Percentiles rank a stretch among this genome's conserved stretches.
These are phyloP conservation scores for Lasiosphaeria ovina DNA, from an alignment of 495 filamentous ascomycete genomes.

Conservation along the genomic window DNA sequence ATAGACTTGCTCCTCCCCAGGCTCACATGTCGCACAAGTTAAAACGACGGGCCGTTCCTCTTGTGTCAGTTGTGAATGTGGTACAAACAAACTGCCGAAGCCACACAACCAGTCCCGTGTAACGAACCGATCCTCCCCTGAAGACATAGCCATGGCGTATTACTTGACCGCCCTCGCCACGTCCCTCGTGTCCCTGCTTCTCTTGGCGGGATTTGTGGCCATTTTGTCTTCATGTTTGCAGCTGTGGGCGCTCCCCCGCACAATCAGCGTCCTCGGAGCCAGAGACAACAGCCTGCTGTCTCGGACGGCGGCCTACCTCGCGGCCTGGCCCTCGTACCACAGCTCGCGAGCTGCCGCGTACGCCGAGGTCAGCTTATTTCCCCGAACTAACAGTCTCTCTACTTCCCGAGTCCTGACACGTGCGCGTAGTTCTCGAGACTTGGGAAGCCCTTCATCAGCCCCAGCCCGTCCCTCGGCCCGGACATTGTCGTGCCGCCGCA, in stretches of 20 bases:
- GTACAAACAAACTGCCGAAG: too few species aligned
- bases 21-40: too few species aligned
- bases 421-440: not conserved
- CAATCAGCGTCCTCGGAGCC: not conserved
- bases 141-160: too few species aligned
- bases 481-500: not conserved
- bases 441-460: not conserved
- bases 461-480: not conserved
- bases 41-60: too few species aligned
- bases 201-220: not conserved
- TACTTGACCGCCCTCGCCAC: not conserved
- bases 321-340: not conserved
- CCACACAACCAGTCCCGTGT: too few species aligned
- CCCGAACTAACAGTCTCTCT: not conserved
- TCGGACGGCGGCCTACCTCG: not conserved
- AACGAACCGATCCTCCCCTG: too few species aligned
- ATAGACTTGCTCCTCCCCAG: too few species aligned
- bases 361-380: not conserved
- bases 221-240: not conserved
- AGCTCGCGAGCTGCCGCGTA: not conserved
- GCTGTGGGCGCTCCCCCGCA: not conserved
- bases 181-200: not conserved
- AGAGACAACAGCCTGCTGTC: not conserved
- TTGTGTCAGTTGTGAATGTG: too few species aligned
- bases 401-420: not conserved